Percentiles rank a stretch among this genome's conserved stretches.
These are phyloP conservation scores for Verticillium longisporum DNA, from an alignment of 2,329 filamentous ascomycete species.

Conservation along the genomic window DNA sequence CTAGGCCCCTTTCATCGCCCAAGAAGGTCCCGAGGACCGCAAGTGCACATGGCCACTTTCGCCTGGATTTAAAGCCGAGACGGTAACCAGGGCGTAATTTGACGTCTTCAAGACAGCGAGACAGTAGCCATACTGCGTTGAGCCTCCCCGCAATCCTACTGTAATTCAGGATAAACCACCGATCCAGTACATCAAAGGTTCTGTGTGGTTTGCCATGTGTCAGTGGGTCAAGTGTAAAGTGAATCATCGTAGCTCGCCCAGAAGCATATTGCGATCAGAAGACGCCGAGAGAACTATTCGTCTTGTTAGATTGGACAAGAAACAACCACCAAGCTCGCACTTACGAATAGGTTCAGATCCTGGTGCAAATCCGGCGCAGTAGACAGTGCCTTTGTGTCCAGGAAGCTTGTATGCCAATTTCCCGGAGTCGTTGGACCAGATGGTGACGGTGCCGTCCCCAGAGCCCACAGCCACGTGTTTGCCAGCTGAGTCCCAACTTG, in stretches of 20 bases:
- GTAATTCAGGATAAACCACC: too few species aligned
- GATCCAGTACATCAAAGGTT: too few species aligned
- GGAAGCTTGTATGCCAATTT: conserved; percentile 93
- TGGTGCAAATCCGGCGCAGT: conserved; percentile 87
- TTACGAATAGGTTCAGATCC: conserved; percentile 80
- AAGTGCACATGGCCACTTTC: too few species aligned
- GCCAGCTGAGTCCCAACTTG: conserved; percentile 82
- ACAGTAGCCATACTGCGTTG: too few species aligned
- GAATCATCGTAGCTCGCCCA: conserved; percentile 60
- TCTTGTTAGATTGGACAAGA: conserved; percentile 22
- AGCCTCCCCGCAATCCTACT: too few species aligned
- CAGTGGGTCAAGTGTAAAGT: not conserved
- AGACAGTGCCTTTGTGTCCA: conserved; percentile 91
- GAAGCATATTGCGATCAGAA: conserved; percentile 77
- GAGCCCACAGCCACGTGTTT: conserved; percentile 84
- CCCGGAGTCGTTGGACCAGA: conserved; percentile 85
- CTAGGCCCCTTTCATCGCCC: too few species aligned
- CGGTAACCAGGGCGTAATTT: too few species aligned
- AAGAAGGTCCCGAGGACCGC: too few species aligned
- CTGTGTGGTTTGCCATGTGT: too few species aligned
- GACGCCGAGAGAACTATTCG: conserved; percentile 75
- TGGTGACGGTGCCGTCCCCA: conserved; percentile 81
- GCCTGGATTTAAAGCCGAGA: too few species aligned
- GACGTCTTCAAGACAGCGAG: too few species aligned
- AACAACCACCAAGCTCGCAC: conserved; percentile 26